phyloP scores from a whole-genome alignment of 2,329 filamentous ascomycete genomes.

The Aspergillus neotritici region DNA sequence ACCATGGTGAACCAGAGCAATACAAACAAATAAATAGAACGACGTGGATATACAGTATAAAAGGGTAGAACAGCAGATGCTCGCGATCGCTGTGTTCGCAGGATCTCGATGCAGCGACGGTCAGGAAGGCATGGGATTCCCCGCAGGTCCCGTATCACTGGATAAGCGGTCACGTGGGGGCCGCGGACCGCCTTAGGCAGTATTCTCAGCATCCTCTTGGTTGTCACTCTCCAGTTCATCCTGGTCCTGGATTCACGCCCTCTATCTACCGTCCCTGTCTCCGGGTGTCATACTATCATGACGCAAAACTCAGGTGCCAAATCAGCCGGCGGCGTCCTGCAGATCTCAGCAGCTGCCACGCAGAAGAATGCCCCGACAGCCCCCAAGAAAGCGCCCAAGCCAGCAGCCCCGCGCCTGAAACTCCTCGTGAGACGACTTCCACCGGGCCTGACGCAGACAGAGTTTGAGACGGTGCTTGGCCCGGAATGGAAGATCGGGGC shows the following conservation, averaged over 20 bases:
- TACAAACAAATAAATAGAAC: not conserved
- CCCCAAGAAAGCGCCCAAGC: constrained; percentile 43
- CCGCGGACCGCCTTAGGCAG: not conserved
- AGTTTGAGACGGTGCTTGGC: constrained; percentile 68
- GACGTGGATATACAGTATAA: not conserved
- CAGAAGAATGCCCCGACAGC: constrained; percentile 40
- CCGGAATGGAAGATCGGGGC: constrained; percentile 74
- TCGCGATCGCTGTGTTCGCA: not conserved
- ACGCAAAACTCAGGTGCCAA: constrained; percentile 25
- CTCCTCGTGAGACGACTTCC: constrained; percentile 78
- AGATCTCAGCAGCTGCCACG: constrained; percentile 45
- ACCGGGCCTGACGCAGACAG: constrained; percentile 72
- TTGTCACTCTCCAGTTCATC: not conserved
- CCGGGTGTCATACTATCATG: constrained; percentile 14
- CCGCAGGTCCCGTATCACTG: no score
- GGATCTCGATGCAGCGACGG: no score
- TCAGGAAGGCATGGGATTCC: not conserved
- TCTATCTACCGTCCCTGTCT: no score
- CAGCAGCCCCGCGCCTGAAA: constrained; percentile 64
- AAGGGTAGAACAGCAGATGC: not conserved
- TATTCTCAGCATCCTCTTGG: not conserved
- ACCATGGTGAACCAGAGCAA: constrained; percentile 26
- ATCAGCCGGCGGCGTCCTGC: constrained; percentile 49
- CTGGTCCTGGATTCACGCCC: not conserved
- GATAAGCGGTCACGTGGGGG: not conserved